Conservation (phyloP, 163 green algal genomes). For the Scenedesmus sp. region DNA sequence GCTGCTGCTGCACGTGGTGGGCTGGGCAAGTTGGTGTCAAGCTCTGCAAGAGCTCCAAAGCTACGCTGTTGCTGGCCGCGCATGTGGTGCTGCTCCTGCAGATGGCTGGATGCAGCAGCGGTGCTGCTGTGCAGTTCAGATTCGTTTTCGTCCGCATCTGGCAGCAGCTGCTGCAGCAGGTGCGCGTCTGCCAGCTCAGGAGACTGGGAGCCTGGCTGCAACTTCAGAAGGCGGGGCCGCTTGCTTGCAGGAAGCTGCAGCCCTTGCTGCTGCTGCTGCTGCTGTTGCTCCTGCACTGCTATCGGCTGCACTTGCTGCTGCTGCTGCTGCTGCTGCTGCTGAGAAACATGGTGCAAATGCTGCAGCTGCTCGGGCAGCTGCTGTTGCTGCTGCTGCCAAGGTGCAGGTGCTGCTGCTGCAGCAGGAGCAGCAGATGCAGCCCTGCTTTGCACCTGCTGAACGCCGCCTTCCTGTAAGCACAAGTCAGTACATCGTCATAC, state of each 20-base stretch:
- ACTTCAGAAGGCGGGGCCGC: background rate
- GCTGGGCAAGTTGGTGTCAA: background rate
- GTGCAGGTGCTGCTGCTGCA: background rate
- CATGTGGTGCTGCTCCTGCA: background rate
- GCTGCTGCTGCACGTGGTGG: background rate
- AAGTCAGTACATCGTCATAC: background rate
- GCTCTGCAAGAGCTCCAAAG: background rate
- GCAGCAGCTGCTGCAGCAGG: slow-evolving; percentile 17
- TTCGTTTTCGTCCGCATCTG: background rate
- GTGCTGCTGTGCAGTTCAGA: background rate
- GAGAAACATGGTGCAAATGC: background rate
- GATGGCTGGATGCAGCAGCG: slow-evolving; percentile 1
- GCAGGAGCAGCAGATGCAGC: background rate
- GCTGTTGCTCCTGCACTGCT: background rate
- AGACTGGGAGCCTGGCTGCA: background rate
- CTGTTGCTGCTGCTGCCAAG: background rate
- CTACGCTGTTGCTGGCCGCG: background rate
- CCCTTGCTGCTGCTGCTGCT: background rate
- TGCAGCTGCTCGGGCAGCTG: background rate
- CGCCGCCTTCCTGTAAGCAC: background rate
- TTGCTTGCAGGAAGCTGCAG: background rate
- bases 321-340: slow-evolving; percentile 24
- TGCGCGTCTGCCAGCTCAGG: background rate
- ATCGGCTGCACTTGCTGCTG: background rate
- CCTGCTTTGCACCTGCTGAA: background rate